Percentiles rank a stretch among this genome's conserved stretches.
These are phyloP conservation scores for Penicillium lividum DNA, from an alignment of 495 filamentous ascomycete species.

Conservation along the genomic window DNA sequence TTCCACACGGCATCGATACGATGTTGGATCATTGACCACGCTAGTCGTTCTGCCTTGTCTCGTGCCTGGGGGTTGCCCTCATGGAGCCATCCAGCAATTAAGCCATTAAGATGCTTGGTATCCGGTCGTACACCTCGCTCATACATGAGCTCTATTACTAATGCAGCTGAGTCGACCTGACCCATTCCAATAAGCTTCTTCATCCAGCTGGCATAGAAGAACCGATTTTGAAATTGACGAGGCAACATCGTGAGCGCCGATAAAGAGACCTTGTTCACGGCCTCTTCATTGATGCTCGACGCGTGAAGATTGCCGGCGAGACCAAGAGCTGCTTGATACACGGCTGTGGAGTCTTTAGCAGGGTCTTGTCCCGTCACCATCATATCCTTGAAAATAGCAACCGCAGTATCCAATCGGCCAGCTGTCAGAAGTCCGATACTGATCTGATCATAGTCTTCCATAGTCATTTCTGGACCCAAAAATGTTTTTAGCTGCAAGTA, in stretches of 20 bases:
- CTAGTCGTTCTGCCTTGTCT: conserved; percentile 66
- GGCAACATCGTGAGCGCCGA: conserved; percentile 57
- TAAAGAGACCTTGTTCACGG: conserved; percentile 54
- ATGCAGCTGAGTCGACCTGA: conserved; percentile 65
- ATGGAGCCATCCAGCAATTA: conserved; percentile 74
- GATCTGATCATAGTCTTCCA: conserved; percentile 74
- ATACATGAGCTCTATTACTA: conserved; percentile 68
- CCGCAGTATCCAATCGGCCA: conserved; percentile 59
- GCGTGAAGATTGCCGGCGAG: conserved; percentile 49
- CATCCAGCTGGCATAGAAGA: conserved; percentile 80
- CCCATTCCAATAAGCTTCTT: conserved; percentile 75
- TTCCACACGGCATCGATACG: conserved; percentile 60
- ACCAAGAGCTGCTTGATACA: conserved; percentile 48
- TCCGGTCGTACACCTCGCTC: conserved; percentile 63
- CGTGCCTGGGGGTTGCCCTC: conserved; percentile 52
- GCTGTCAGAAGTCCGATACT: conserved; percentile 62
- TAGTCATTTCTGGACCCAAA: conserved; percentile 62
- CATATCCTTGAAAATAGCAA: conserved; percentile 81
- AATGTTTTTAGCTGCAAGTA: conserved; percentile 63
- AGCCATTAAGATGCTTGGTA: conserved; percentile 70
- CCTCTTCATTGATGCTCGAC: conserved; percentile 43
- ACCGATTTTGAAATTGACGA: conserved; percentile 66
- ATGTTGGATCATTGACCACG: conserved; percentile 74
- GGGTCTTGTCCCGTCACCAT: conserved; percentile 64
- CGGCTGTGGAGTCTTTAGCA: conserved; percentile 48